Base-by-base conservation (phyloP, 192 early-diverging fungal genomes). In the Coemansia guatemalensis region DNA sequence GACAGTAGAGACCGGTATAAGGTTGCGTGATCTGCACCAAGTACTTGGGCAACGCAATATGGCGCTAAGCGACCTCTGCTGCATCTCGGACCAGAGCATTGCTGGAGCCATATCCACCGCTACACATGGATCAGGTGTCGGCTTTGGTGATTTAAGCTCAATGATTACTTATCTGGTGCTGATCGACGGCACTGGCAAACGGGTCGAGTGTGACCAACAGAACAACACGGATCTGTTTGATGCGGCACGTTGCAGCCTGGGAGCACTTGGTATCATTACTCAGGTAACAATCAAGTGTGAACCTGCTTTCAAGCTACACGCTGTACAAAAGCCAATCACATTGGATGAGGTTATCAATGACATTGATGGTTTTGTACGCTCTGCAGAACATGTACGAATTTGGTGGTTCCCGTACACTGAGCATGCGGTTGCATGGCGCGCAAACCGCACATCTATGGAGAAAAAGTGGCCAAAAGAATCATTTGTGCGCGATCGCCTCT, bases 361-460 rank as follows among this genome's bases (percentile, higher is more conserved):
- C 52, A 71, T 89, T 27, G 61, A 69, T 29, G 44, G n/a, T 1
- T 69, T 90, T 1, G 75, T 85, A 11, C 61, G 82, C 18, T 88
- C 88, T 4, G 86, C 90, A 12, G 85, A 92, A 66, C 88, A 92
- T 64, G 85, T 87, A 23, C 85, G 88, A 20, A 60, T 92, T 12
- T 88, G 88, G 87, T 92, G 88, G 87, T 92, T 85, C 61, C 88
- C 90, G 29, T 85, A 92, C 47, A 88, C 87, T 7, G 85, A 92
- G 52, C 72, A 85, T 49, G 84, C 84, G 12, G 84, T 88, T 14
- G 77, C 89, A 9, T 92, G 88, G 87, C 79, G 82, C 0, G 85
- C 86, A 22, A 88, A 88, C 60, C 81, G 88, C 23, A 84, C 88
- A 0, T 72, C 52, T 0, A 81, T 72, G 63, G 69, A 62, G 27